Evolutionary conservation across 73 alveolate species (phyloP).

Genomic region (Paramecium biaurelia): DNA sequence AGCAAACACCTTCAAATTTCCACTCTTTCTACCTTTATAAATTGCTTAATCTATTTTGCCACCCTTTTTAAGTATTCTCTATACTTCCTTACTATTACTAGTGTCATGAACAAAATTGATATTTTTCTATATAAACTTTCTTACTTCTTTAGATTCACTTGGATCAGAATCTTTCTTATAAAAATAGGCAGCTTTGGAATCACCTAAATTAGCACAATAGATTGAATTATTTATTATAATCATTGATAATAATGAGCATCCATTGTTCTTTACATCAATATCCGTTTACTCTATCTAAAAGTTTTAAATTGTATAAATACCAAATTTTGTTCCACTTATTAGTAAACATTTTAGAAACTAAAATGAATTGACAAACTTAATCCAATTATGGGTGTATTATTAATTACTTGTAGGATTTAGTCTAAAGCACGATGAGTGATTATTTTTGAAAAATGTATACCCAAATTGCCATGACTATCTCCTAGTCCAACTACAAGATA

Average conservation of each 20-base stretch:
- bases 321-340: not conserved
- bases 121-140: not conserved
- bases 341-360: not conserved
- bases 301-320: not conserved
- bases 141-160: not conserved
- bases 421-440: constrained; percentile 3
- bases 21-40: not conserved
- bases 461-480: not conserved
- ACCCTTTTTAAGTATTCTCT: not conserved
- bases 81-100: not conserved
- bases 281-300: not conserved
- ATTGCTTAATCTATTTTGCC: not conserved
- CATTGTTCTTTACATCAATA: not conserved
- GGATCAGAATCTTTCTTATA: not conserved
- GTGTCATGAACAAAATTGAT: constrained; percentile 6
- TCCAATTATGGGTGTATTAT: not conserved
- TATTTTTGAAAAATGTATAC: not conserved
- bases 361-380: not conserved
- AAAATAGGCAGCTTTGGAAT: not conserved
- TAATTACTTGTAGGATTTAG: not conserved
- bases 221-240: not conserved
- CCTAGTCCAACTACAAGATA: not conserved
- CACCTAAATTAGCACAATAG: constrained; percentile 19
- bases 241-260: not conserved
- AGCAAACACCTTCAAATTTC: not conserved